Evolutionary conservation across 2,329 filamentous ascomycete genomes (phyloP).

Genomic region (Fusarium sp.): DNA sequence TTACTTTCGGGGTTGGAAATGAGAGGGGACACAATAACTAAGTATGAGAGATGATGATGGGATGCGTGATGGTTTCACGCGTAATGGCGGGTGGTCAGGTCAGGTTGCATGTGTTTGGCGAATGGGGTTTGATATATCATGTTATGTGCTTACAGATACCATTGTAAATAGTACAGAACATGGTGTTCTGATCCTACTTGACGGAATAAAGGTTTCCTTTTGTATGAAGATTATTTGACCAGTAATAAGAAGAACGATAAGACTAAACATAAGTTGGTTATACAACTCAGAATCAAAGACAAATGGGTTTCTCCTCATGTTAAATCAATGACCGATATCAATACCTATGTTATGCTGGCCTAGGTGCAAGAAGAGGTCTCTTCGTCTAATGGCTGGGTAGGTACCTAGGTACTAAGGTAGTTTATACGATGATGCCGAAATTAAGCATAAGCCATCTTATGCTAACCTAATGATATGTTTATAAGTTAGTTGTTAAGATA

Average conservation of each 20-base stretch:
- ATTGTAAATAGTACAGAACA: slow-evolving; percentile 37
- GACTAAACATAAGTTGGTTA: not conserved
- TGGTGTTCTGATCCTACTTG: slow-evolving; percentile 28
- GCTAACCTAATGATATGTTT: too few species aligned
- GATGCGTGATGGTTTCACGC: slow-evolving; percentile 36
- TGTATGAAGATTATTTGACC: not conserved
- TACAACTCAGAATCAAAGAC: not conserved
- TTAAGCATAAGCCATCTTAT: too few species aligned
- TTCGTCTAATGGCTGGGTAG: not conserved
- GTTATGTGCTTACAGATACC: slow-evolving; percentile 38
- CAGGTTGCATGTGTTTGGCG: slow-evolving; percentile 34
- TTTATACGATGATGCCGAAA: not conserved
- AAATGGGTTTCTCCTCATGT: not conserved
- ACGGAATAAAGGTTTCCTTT: slow-evolving; percentile 17
- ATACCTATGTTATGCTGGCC: not conserved
- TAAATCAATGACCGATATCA: not conserved
- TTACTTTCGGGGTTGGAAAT: slow-evolving; percentile 12
- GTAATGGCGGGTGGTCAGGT: slow-evolving; percentile 24
- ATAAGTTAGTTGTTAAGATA: not conserved
- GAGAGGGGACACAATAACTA: slow-evolving; percentile 24
- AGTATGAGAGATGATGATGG: slow-evolving; percentile 31
- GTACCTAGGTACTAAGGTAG: too few species aligned
- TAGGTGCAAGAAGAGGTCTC: not conserved
- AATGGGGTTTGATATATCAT: slow-evolving; percentile 41
- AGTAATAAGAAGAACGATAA: not conserved